Base-by-base conservation (phyloP, 2,329 filamentous ascomycete species). In the Claviceps sp. region DNA sequence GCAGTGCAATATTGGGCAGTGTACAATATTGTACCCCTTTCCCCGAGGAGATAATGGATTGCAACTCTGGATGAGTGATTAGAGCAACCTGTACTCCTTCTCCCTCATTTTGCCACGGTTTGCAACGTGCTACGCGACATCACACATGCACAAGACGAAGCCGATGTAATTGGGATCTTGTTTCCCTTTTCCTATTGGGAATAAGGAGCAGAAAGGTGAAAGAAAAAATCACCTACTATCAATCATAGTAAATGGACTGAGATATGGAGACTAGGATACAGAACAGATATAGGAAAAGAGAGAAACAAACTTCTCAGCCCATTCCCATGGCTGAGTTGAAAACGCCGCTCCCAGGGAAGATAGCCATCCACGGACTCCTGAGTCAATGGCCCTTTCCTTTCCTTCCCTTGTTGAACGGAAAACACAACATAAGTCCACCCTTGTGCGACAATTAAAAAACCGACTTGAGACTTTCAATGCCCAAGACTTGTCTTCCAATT, bases 291-390 rank as follows among this genome's bases (percentile, higher is more conserved):
- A 45, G 6, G n/a, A 22, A 22, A 44, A 40, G 43, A 16, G 16
- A 20, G 7, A 11, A 20, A 45, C 22, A 18, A 30, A 34, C 6
- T 16, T 11, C 6, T 16, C 26, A 14, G 7, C 26, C 57, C 48
- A 13, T 26, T 46, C 42, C 40, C 43, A 48, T 30, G 50, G 41
- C 47, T 48, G 46, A 37, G 26, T 54, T 52, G 6, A 47, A 43
- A 55, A 55, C 52, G 37, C 47, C 52, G 38, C 42, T 47, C 47
- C 41, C 37, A 52, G 38, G 20, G 41, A 30, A 45, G 11, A 34
- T 34, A 34, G 30, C 30, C 30, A 34, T 11, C 9, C 30, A 11
- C 30, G 9, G 30, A 34, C 30, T 34, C 30, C 30, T 34, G 30
- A 34, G 30, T 34, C 30, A 34, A 34, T 4, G 30, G 30, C 30